Conservation (phyloP, 345 rosid species). For the Salix arbutifolia region DNA sequence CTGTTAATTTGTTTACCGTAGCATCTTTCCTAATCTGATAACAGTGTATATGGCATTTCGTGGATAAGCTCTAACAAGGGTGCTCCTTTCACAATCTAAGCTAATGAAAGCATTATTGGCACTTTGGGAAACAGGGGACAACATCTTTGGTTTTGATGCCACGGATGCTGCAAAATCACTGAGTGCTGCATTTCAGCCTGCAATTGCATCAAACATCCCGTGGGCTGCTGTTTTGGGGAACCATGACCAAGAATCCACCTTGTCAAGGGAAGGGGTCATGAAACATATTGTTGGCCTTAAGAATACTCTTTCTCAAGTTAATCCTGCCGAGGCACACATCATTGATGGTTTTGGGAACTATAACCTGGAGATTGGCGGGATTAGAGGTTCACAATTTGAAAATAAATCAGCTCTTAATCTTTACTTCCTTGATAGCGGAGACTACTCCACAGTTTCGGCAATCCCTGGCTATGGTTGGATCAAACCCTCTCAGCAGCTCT, state of each 20-base stretch:
- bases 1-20: neutral
- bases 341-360: slow-evolving; percentile 94
- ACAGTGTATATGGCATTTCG: neutral
- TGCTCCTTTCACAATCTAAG: neutral
- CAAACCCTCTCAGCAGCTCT: slow-evolving; percentile 76
- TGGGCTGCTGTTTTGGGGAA: slow-evolving; percentile 92
- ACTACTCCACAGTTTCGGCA: slow-evolving; percentile 52
- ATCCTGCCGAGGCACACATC: slow-evolving; percentile 44
- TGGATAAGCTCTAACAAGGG: neutral
- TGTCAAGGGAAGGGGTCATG: slow-evolving; percentile 81
- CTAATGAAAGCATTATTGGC: neutral
- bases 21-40: neutral
- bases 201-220: slow-evolving; percentile 65
- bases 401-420: slow-evolving; percentile 83
- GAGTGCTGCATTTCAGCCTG: slow-evolving; percentile 70
- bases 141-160: slow-evolving; percentile 58
- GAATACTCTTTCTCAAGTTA: slow-evolving; percentile 62
- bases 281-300: slow-evolving; percentile 60
- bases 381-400: slow-evolving; percentile 55
- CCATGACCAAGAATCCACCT: slow-evolving; percentile 79
- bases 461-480: slow-evolving; percentile 81
- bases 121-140: slow-evolving; percentile 56
- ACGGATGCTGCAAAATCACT: slow-evolving; percentile 61
- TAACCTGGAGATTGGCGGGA: slow-evolving; percentile 73
- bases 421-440: slow-evolving; percentile 81